Evolutionary conservation across 2,329 filamentous ascomycete genomes (phyloP).

Genomic region (Juglanconis juglandina): DNA sequence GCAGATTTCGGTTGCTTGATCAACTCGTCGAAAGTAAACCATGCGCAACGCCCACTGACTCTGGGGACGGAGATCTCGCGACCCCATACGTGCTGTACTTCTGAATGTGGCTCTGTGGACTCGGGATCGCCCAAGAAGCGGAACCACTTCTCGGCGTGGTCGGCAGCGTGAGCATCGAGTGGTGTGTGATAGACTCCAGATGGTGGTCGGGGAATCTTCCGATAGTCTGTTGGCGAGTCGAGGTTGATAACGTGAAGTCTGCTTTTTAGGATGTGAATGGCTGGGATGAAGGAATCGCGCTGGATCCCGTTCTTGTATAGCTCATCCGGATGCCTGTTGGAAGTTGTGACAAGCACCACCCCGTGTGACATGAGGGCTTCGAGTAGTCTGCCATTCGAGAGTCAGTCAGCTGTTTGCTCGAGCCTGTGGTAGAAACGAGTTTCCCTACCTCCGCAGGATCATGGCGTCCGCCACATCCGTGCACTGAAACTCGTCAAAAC

Average conservation of each 20-base stretch:
- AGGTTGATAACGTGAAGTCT: conserved; percentile 88
- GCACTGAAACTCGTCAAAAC: conserved; percentile 98
- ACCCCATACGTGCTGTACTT: conserved; percentile 86
- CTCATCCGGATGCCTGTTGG: conserved; percentile 93
- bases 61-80: conserved; percentile 82
- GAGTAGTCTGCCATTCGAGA: conserved; percentile 56
- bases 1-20: conserved; percentile 86
- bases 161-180: conserved; percentile 70
- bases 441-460: conserved; percentile 72
- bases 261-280: conserved; percentile 85
- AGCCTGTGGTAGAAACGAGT: no score
- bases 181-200: conserved; percentile 93
- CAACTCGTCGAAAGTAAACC: conserved; percentile 89
- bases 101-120: conserved; percentile 69
- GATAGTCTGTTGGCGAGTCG: conserved; percentile 92
- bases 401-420: neutral
- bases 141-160: conserved; percentile 94
- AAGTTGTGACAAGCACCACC: conserved; percentile 94
- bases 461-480: conserved; percentile 98
- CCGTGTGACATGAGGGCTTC: conserved; percentile 93
- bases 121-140: conserved; percentile 84
- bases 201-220: conserved; percentile 89
- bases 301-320: conserved; percentile 98
- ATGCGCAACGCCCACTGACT: conserved; percentile 82
- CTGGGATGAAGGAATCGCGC: conserved; percentile 89